phyloP scores from a whole-genome alignment of 768 basidiomycete species.

The Hypholoma sublateritium region DNA sequence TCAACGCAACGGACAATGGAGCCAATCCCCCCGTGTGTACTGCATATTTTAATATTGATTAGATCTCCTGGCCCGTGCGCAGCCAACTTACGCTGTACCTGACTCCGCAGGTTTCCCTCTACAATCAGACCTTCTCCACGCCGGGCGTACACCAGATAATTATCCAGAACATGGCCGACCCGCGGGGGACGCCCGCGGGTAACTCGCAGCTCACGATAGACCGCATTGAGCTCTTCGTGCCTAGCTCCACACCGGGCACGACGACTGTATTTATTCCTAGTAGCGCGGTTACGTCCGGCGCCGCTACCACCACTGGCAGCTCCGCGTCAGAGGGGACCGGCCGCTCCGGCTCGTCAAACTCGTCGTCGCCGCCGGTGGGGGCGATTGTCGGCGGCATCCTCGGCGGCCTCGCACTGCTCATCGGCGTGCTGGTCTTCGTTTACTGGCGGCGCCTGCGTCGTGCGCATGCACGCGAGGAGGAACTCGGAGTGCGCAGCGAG shows the following conservation, averaged over 20 bases:
- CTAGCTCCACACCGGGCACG: not conserved
- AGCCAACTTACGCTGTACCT: too few species aligned
- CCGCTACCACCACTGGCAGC: not conserved
- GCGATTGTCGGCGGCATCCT: conserved; percentile 42
- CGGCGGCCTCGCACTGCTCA: conserved; percentile 34
- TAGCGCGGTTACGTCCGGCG: not conserved
- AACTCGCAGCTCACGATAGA: conserved; percentile 31
- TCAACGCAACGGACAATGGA: conserved; percentile 24
- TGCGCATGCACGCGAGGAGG: not conserved
- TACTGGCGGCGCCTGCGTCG: conserved; percentile 12
- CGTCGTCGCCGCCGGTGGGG: conserved; percentile 20
- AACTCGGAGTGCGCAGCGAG: too few species aligned
- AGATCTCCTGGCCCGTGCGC: not conserved
- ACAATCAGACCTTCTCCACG: not conserved
- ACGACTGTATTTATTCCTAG: not conserved
- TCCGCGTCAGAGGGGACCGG: conserved; percentile 1
- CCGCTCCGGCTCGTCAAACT: not conserved
- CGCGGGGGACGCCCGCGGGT: conserved; percentile 15
- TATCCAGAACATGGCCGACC: conserved; percentile 24
- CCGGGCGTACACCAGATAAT: conserved; percentile 27
- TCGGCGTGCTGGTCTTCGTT: conserved; percentile 20
- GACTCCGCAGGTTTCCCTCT: not conserved
- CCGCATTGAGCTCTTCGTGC: conserved; percentile 22
- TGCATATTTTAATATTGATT: not conserved
- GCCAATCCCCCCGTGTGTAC: conserved; percentile 25